A percentile compares a stretch with the other conserved stretches of the same genome.
These are phyloP conservation scores for Chaetoceros tenuissimus DNA, from an alignment of 108 stramenopile species.

Conservation along the genomic window DNA sequence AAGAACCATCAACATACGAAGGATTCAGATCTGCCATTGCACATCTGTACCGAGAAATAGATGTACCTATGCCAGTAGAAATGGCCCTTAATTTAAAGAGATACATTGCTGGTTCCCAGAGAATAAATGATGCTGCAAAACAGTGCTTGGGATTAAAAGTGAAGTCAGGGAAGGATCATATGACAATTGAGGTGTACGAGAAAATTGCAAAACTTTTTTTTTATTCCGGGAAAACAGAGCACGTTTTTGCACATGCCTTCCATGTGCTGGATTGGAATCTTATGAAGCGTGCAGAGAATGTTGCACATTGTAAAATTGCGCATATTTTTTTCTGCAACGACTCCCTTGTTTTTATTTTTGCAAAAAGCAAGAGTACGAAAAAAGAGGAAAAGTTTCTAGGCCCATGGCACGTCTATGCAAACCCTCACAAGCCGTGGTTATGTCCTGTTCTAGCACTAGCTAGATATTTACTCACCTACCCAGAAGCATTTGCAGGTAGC, in stretches of 20 bases:
- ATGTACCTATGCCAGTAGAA: not conserved
- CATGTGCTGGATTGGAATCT: constrained; percentile 13
- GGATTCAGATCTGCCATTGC: not conserved
- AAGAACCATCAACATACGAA: not conserved
- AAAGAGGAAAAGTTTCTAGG: constrained; percentile 1
- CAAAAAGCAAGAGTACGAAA: constrained; percentile 9
- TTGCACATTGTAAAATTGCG: constrained; percentile 5
- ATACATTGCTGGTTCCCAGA: not conserved
- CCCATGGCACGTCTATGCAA: constrained; percentile 20
- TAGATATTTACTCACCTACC: not conserved
- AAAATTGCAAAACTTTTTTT: constrained; percentile 3
- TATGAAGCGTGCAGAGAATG: constrained; percentile 12
- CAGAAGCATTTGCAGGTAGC: not conserved
- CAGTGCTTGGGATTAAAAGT: not conserved
- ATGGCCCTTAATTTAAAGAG: not conserved
- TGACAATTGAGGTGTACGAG: constrained; percentile 1
- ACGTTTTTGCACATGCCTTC: constrained; percentile 13
- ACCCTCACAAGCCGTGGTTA: constrained; percentile 5
- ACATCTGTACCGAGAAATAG: not conserved
- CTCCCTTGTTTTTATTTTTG: constrained; percentile 8
- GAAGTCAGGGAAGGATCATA: not conserved
- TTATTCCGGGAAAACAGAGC: constrained; percentile 5
- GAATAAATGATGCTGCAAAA: not conserved
- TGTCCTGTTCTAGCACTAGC: constrained; percentile 13
- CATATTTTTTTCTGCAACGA: constrained; percentile 11